phyloP scores from a whole-genome alignment of 208 protist species.

The Acanthamoeba divionensis region DNA sequence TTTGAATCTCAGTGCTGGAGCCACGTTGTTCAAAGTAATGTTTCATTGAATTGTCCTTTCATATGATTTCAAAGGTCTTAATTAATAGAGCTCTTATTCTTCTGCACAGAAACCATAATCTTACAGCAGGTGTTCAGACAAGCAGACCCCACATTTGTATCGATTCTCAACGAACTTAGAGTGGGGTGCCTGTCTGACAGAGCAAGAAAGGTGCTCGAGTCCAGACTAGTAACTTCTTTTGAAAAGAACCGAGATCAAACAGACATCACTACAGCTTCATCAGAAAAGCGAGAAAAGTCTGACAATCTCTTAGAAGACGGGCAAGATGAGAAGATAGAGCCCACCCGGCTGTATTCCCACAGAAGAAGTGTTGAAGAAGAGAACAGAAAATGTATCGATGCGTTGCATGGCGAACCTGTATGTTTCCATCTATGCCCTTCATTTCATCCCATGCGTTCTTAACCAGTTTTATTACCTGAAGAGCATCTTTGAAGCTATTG shows the following conservation, averaged over 20 bases:
- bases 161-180: conserved; percentile 60
- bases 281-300: no score
- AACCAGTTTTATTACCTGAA: neutral
- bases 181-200: conserved; percentile 21
- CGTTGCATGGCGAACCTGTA: neutral
- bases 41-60: neutral
- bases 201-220: neutral
- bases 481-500: neutral
- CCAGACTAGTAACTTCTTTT: neutral
- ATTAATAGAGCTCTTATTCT: neutral
- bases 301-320: neutral
- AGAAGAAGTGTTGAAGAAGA: conserved; percentile 27
- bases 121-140: conserved; percentile 58
- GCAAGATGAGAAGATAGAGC: neutral
- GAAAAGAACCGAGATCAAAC: no score
- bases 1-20: conserved; percentile 12
- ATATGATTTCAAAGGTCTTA: neutral
- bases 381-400: conserved; percentile 40
- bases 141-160: conserved; percentile 49
- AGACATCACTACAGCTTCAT: no score
- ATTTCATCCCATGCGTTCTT: no score
- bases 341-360: conserved; percentile 47
- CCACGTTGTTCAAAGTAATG: neutral
- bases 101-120: neutral
- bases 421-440: no score